phyloP scores from a whole-genome alignment of 2,329 filamentous ascomycete genomes.

The Aureobasidium mangrovei region DNA sequence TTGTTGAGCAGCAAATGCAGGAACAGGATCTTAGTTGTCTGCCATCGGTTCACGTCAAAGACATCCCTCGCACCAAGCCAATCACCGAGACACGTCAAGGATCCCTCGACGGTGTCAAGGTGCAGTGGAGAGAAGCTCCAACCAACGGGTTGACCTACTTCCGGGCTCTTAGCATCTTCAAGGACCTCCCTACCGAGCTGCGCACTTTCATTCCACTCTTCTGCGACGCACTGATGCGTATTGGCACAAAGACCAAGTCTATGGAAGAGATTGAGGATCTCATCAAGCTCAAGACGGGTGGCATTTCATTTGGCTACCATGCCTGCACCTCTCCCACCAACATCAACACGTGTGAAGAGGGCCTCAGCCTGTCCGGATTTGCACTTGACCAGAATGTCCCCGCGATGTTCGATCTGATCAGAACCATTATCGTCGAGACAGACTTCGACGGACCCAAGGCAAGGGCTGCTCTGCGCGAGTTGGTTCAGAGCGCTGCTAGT shows the following conservation, averaged over 20 bases:
- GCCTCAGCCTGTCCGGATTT: slow-evolving; percentile 74
- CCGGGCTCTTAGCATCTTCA: slow-evolving; percentile 72
- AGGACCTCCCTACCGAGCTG: slow-evolving; percentile 74
- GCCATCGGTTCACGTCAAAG: slow-evolving; percentile 77
- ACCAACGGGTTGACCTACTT: slow-evolving; percentile 97
- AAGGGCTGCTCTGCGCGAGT: slow-evolving; percentile 70
- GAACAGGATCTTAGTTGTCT: slow-evolving; percentile 65
- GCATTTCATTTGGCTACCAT: slow-evolving; percentile 76
- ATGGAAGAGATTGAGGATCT: slow-evolving; percentile 95
- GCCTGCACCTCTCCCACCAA: slow-evolving; percentile 69
- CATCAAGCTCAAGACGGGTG: slow-evolving; percentile 93
- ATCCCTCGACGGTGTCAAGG: slow-evolving; percentile 52
- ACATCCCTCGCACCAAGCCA: slow-evolving; percentile 75
- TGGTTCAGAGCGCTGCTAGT: slow-evolving; percentile 78
- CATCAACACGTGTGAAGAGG: slow-evolving; percentile 64
- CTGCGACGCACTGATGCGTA: slow-evolving; percentile 82
- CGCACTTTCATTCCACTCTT: slow-evolving; percentile 81
- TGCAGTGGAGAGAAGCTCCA: slow-evolving; percentile 85
- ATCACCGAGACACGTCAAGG: slow-evolving; percentile 56
- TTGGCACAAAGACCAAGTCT: slow-evolving; percentile 76
- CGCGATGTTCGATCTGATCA: slow-evolving; percentile 80
- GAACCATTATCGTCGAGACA: slow-evolving; percentile 73
- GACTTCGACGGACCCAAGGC: slow-evolving; percentile 81
- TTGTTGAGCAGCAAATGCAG: slow-evolving; percentile 62
- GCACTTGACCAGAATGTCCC: slow-evolving; percentile 84